phyloP scores from a whole-genome alignment of 305 asterid species.

The Solanum hybrid region DNA sequence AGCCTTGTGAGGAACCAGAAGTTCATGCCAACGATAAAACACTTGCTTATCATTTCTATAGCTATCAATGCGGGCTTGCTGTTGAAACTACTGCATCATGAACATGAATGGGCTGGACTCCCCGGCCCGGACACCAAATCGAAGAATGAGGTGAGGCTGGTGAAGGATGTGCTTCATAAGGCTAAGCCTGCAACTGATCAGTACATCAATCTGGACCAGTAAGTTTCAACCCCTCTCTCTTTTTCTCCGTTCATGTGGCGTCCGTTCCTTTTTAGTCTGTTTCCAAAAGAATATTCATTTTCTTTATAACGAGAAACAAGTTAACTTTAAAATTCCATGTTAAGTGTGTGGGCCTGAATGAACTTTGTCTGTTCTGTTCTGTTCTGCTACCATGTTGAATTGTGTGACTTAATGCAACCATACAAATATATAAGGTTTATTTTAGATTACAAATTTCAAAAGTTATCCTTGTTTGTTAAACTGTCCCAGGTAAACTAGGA shows the following conservation, averaged over 20 bases:
- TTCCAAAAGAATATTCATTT: neutral
- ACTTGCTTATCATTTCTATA: slow-evolving; percentile 60
- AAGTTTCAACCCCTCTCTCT: slow-evolving; percentile 13
- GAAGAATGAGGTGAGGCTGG: slow-evolving; percentile 3
- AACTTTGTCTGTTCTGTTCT: neutral
- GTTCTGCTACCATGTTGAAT: neutral
- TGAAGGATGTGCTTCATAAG: slow-evolving; percentile 21
- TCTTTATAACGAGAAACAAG: neutral
- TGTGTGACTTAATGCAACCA: neutral
- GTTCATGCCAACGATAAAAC: slow-evolving; percentile 26
- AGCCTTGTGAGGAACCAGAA: slow-evolving; percentile 21
- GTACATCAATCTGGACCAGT: slow-evolving; percentile 74
- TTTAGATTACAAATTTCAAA: neutral
- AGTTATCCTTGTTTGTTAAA: neutral
- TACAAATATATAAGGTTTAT: neutral
- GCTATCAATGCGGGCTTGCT: slow-evolving; percentile 65
- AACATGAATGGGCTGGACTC: slow-evolving; percentile 25
- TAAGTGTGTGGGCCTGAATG: neutral
- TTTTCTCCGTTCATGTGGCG: neutral
- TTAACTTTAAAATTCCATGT: neutral
- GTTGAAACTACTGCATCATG: slow-evolving; percentile 48
- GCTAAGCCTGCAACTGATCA: slow-evolving; percentile 19
- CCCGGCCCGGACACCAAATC: neutral
- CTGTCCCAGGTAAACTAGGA: neutral
- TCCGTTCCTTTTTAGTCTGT: neutral